Conservation (phyloP, 331 rosid species). For the Acacia concinna region DNA sequence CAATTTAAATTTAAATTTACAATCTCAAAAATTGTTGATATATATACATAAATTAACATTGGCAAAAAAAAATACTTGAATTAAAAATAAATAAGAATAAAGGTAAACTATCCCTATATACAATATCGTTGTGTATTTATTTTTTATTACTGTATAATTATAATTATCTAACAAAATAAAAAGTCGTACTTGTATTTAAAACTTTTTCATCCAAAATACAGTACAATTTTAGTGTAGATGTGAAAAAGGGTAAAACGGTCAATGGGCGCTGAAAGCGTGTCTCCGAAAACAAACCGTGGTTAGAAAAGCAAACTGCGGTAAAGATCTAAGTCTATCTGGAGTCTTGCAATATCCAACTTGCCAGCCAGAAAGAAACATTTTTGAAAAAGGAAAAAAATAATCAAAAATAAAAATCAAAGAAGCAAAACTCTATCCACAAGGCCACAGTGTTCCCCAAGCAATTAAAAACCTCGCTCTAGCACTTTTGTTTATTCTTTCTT, state of each 20-base stretch:
- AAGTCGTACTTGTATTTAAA: not conserved
- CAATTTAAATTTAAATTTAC: too few species aligned
- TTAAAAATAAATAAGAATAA: too few species aligned
- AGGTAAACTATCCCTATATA: too few species aligned
- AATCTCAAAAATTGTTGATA: not conserved
- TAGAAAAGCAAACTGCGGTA: slow-evolving; percentile 32
- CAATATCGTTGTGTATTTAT: too few species aligned
- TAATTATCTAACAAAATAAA: too few species aligned
- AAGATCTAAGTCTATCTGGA: slow-evolving; percentile 14
- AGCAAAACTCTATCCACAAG: slow-evolving; percentile 27
- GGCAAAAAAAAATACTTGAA: too few species aligned
- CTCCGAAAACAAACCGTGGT: slow-evolving; percentile 29
- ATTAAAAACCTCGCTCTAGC: slow-evolving; percentile 30
- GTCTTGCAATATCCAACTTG: not conserved
- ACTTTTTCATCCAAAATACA: not conserved
- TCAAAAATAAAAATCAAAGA: not conserved
- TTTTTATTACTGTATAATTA: too few species aligned
- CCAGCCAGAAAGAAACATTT: not conserved
- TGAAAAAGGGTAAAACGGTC: slow-evolving; percentile 13
- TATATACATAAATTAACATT: too few species aligned
- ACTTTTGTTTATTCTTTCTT: slow-evolving; percentile 20
- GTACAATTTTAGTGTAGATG: not conserved
- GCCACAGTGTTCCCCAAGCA: not conserved
- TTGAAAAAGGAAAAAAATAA: not conserved
- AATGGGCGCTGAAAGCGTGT: not conserved